phyloP scores from a whole-genome alignment of 345 rosid genomes.

The Euphorbia tirucalli region DNA sequence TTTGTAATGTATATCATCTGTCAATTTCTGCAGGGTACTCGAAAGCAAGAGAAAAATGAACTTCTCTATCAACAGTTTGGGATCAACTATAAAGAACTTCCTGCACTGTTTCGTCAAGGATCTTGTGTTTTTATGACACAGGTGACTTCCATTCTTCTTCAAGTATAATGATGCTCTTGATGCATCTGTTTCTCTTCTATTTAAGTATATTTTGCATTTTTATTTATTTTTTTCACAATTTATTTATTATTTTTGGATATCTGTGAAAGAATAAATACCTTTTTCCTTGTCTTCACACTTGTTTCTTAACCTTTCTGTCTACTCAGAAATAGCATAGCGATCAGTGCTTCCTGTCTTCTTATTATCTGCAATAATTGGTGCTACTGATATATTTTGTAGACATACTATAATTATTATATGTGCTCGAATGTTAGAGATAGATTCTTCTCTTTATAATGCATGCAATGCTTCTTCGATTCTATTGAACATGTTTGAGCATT shows the following conservation, averaged over 20 bases:
- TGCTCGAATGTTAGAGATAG: background rate
- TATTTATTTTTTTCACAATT: background rate
- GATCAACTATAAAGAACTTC: constrained; percentile 67
- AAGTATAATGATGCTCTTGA: background rate
- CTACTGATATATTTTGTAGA: background rate
- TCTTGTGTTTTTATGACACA: constrained; percentile 65
- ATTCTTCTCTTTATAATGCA: background rate
- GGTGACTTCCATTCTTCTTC: constrained; percentile 36
- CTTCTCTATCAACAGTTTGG: constrained; percentile 74
- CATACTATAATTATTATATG: background rate
- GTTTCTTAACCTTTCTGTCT: background rate
- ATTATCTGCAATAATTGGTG: background rate
- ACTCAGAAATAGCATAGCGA: background rate
- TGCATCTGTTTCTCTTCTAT: background rate
- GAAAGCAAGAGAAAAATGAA: constrained; percentile 81
- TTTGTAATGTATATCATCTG: constrained; percentile 3
- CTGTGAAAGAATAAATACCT: background rate
- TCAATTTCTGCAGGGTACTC: constrained; percentile 52
- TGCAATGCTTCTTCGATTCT: background rate
- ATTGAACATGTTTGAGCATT: background rate
- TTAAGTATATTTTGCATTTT: background rate
- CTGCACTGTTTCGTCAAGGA: constrained; percentile 81
- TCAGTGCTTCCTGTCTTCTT: background rate
- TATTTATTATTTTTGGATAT: background rate
- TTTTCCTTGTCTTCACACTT: background rate